A percentile compares a stretch with the other conserved stretches of the same genome.
Evolutionary conservation across 768 basidiomycete species (phyloP).

Genomic region (Boletus reticulatus): DNA sequence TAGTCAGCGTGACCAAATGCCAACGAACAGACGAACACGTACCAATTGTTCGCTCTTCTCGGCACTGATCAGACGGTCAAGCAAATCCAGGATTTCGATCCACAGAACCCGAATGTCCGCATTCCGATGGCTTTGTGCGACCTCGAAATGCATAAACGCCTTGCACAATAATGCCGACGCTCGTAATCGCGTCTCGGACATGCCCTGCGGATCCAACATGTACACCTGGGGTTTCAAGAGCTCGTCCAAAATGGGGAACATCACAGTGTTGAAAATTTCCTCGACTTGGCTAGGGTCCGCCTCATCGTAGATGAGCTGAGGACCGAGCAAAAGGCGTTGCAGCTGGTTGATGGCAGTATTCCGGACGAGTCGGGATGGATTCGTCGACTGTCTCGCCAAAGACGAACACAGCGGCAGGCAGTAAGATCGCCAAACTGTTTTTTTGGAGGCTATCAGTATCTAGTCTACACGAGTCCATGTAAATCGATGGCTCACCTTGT

Average conservation of each 20-base stretch:
- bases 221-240: slow-evolving; percentile 82
- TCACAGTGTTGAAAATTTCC: slow-evolving; percentile 82
- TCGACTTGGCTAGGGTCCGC: slow-evolving; percentile 63
- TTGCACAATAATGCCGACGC: slow-evolving; percentile 93
- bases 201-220: slow-evolving; percentile 76
- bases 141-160: slow-evolving; percentile 90
- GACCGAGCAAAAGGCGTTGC: slow-evolving; percentile 81
- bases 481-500: slow-evolving; percentile 23
- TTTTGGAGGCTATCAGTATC: slow-evolving; percentile 17
- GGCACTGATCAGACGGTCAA: slow-evolving; percentile 86
- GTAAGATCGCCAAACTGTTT: slow-evolving; percentile 70
- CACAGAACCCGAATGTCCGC: slow-evolving; percentile 74
- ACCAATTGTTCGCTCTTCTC: slow-evolving; percentile 88
- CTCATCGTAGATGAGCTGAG: slow-evolving; percentile 60
- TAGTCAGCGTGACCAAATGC: slow-evolving; percentile 1
- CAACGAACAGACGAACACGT: not conserved
- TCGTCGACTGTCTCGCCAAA: slow-evolving; percentile 78
- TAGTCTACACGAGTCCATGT: not conserved
- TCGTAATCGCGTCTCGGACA: slow-evolving; percentile 87
- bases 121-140: slow-evolving; percentile 59
- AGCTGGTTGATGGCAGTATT: slow-evolving; percentile 77
- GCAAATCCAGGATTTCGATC: slow-evolving; percentile 84
- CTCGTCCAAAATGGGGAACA: slow-evolving; percentile 92
- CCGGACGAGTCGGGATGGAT: slow-evolving; percentile 80
- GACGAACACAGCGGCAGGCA: slow-evolving; percentile 72